A percentile compares a stretch with the other conserved stretches of the same genome.
These are phyloP conservation scores for Adansonia gregorii DNA, from an alignment of 441 rosid species.

Conservation along the genomic window DNA sequence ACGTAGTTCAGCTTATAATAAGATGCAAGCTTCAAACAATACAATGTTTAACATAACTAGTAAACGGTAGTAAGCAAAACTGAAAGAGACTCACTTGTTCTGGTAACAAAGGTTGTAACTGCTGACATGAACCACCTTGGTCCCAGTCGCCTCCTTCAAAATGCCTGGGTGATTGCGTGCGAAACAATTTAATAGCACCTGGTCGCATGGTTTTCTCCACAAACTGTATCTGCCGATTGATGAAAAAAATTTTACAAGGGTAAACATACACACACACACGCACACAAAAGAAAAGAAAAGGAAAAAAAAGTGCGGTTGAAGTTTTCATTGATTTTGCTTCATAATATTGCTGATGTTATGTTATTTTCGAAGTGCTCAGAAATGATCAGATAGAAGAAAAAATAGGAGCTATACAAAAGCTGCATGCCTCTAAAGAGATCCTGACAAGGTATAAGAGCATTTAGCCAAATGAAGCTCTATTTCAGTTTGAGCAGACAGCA, in stretches of 20 bases:
- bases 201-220: slow-evolving; percentile 52
- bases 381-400: neutral
- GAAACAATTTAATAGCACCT: slow-evolving; percentile 56
- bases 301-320: too few relatives aligned
- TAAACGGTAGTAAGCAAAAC: neutral
- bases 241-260: neutral
- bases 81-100: slow-evolving; percentile 52
- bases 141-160: slow-evolving; percentile 98
- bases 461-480: neutral
- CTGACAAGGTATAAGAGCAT: neutral
- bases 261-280: too few relatives aligned
- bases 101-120: slow-evolving; percentile 51
- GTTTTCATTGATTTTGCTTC: too few relatives aligned
- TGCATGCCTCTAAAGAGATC: neutral
- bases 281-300: too few relatives aligned
- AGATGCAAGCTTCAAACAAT: neutral
- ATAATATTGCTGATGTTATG: neutral
- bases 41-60: neutral
- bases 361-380: neutral
- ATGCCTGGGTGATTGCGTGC: slow-evolving; percentile 92
- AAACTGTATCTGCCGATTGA: slow-evolving; percentile 44
- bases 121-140: slow-evolving; percentile 90
- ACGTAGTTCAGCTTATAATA: neutral
- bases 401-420: neutral
- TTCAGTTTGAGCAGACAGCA: neutral